Base-by-base conservation (phyloP, 139 green algal species). In the Haematococcus sp. region DNA sequence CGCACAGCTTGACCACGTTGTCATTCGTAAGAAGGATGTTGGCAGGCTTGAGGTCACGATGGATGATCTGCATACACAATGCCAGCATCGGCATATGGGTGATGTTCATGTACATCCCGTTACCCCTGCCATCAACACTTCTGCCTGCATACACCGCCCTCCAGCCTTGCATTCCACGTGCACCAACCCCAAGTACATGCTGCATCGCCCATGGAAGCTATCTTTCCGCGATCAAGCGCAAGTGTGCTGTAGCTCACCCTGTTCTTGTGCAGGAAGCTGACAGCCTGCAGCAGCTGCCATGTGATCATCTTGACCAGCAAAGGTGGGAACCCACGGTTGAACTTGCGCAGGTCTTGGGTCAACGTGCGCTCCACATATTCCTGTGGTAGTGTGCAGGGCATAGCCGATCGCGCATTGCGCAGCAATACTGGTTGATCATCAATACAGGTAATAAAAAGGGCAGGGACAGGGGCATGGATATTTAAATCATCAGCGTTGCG, bases 1-100 rank as follows among this genome's bases (percentile, higher is more conserved):
- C 93, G 67, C 88, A 93, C 34, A 97, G 87, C 81, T 91, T 93
- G 9, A 97, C 28, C 0, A 77, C 46, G 2, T 84, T 82, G 0
- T 87, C 63, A 0, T 28, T 33, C 0, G 73, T 77, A 1, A 94
- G 28, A n/a, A 97, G 85, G 23, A 97, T 81, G 78, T 97, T 97
- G 71, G 91, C 87, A n/a, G 88, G 87, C 46, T 93, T 93, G 4
- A 97, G 69, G 82, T 97, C 93, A 1, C 90, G 82, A 35, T 81
- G 79, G 0, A 81, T 64, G 2, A 82, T 35, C 74, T 79, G 33
- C 52, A 60, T 2, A 23, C 17, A 49, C 11, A n/a, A 32, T 52
- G 55, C 16, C 55, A 63, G 25, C 17, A 13, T 13, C 19, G 13
- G 55, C 7, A n/a, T n/a, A n/a, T n/a, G n/a, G n/a, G n/a, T 25